These are phyloP conservation scores for Mycena sanguinolenta DNA, from an alignment of 768 basidiomycete species.

Conservation along the genomic window DNA sequence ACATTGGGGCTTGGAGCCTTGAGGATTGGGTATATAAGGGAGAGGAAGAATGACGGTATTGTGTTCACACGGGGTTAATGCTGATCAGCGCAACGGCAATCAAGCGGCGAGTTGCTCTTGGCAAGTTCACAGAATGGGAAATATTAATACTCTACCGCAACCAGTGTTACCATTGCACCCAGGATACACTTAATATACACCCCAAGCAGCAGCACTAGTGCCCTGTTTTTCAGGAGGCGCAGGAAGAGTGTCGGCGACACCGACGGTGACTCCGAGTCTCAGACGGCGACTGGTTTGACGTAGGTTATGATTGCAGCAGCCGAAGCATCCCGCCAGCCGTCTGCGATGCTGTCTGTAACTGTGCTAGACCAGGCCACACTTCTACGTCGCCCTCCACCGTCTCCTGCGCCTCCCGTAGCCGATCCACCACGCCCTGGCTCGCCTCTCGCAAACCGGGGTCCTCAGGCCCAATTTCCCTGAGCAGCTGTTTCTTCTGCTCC, in stretches of 20 bases:
- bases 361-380: conserved; percentile 55
- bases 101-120: no score
- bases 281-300: neutral
- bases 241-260: no score
- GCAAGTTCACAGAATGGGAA: no score
- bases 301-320: conserved; percentile 2
- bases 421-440: conserved; percentile 62
- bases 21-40: neutral
- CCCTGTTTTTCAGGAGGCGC: no score
- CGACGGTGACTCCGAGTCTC: no score
- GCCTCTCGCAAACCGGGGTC: conserved; percentile 57
- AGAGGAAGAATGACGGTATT: neutral
- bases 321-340: conserved; percentile 18
- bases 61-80: neutral
- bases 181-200: no score
- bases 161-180: no score
- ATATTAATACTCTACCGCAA: no score
- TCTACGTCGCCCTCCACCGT: conserved; percentile 56
- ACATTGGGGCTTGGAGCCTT: conserved; percentile 37
- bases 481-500: conserved; percentile 55
- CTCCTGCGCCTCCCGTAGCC: conserved; percentile 65
- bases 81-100: no score
- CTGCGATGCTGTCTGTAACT: conserved; percentile 39
- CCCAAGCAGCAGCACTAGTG: no score
- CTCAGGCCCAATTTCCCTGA: conserved; percentile 51